Evolutionary conservation across 805 yeast genomes (phyloP).

Genomic region (Starmerella bombi): DNA sequence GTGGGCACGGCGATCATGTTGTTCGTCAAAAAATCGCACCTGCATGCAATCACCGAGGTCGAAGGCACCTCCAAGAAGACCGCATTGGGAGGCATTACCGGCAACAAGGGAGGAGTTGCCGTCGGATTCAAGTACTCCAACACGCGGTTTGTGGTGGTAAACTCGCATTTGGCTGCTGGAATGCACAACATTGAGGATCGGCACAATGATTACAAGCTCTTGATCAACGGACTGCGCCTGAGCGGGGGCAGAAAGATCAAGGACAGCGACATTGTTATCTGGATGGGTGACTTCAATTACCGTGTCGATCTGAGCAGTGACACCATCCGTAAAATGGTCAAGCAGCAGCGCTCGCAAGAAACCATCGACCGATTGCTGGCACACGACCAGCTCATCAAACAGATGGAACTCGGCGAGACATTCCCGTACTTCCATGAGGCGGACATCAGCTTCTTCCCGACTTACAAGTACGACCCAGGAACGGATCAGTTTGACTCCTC

Average conservation of each 20-base stretch:
- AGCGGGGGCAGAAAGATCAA: slow-evolving; percentile 60
- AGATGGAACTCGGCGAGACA: slow-evolving; percentile 58
- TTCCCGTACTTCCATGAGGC: slow-evolving; percentile 68
- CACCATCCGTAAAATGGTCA: slow-evolving; percentile 49
- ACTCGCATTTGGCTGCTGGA: slow-evolving; percentile 93
- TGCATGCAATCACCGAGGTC: slow-evolving; percentile 57
- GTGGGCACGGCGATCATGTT: slow-evolving; percentile 78
- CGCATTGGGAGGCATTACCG: slow-evolving; percentile 93
- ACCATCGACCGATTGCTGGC: slow-evolving; percentile 34
- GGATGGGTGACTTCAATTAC: slow-evolving; percentile 94
- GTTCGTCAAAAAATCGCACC: slow-evolving; percentile 50
- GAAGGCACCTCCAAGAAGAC: slow-evolving; percentile 93
- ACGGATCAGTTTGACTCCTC: slow-evolving; percentile 71
- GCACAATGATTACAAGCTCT: slow-evolving; percentile 66
- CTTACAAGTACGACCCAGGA: slow-evolving; percentile 84
- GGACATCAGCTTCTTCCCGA: slow-evolving; percentile 67
- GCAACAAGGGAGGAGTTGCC: slow-evolving; percentile 94
- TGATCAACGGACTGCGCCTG: slow-evolving; percentile 63
- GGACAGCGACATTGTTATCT: slow-evolving; percentile 76
- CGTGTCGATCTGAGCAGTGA: slow-evolving; percentile 62
- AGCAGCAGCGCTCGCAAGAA: slow-evolving; percentile 19
- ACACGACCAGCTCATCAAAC: slow-evolving; percentile 66
- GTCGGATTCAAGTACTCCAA: slow-evolving; percentile 73
- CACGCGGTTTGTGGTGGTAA: slow-evolving; percentile 69
- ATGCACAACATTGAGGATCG: slow-evolving; percentile 68